A percentile compares a stretch with the other conserved stretches of the same genome.
These are phyloP conservation scores for Moniliophthora roreri DNA, from an alignment of 1,284 basidiomycete species.

Conservation along the genomic window DNA sequence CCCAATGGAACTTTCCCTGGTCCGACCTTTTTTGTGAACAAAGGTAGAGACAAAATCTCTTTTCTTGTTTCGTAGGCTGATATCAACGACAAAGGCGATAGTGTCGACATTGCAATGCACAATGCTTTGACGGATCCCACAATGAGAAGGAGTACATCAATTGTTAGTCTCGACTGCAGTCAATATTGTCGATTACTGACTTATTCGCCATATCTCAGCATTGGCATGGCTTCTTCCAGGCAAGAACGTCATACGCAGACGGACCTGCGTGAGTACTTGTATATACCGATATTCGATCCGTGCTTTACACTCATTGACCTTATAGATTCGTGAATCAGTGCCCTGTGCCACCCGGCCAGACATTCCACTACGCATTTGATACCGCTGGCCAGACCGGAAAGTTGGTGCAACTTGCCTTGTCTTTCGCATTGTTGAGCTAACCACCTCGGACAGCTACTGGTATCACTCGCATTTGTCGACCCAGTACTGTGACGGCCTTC, in stretches of 20 bases:
- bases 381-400: constrained; percentile 29
- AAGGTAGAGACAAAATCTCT: no score
- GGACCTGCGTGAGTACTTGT: constrained; percentile 22
- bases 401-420: constrained; percentile 12
- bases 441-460: constrained; percentile 20
- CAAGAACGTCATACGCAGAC: constrained; percentile 25
- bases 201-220: constrained; percentile 22
- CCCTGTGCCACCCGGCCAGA: constrained; percentile 38
- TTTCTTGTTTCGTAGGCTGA: no score
- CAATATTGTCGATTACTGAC: not conserved
- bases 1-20: constrained; percentile 26
- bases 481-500: constrained; percentile 41
- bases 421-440: not conserved
- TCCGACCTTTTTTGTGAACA: constrained; percentile 22
- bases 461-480: constrained; percentile 36
- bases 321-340: constrained; percentile 37
- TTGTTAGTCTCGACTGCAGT: constrained; percentile 15
- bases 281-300: not conserved
- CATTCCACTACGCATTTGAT: constrained; percentile 29
- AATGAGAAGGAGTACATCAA: constrained; percentile 27
- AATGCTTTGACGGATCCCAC: constrained; percentile 21
- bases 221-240: constrained; percentile 30
- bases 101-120: constrained; percentile 21
- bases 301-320: not conserved
- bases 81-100: no score